Evolutionary conservation across 2,329 filamentous ascomycete genomes (phyloP).

Genomic region (Talaromyces islandicus): DNA sequence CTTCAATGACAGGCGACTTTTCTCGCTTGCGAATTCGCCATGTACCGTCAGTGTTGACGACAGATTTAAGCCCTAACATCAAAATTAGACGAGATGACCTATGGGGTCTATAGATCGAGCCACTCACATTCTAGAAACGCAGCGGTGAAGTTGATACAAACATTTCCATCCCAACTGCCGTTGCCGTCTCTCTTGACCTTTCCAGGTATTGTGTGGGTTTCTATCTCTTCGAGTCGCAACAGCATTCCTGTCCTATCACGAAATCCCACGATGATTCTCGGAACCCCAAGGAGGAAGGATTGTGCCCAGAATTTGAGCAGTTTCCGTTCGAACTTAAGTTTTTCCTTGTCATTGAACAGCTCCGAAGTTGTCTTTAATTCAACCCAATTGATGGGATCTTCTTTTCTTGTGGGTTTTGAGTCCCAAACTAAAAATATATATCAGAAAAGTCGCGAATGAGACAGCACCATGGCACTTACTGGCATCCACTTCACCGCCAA

Average conservation of each 20-base stretch:
- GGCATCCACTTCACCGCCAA: conserved; percentile 92
- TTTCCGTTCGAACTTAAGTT: conserved; percentile 77
- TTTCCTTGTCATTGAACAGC: conserved; percentile 61
- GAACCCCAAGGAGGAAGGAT: conserved; percentile 87
- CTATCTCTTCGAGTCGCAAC: conserved; percentile 66
- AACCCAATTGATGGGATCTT: conserved; percentile 78
- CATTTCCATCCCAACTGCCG: conserved; percentile 80
- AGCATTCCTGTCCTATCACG: conserved; percentile 68
- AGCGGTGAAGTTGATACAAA: conserved; percentile 85
- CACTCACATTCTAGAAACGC: conserved; percentile 68
- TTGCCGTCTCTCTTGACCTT: conserved; percentile 63
- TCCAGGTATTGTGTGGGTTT: conserved; percentile 71
- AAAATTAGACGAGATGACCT: conserved; percentile 12
- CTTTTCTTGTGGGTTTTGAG: conserved; percentile 61
- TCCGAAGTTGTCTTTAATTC: conserved; percentile 88
- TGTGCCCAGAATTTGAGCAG: conserved; percentile 96
- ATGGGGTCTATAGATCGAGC: neutral
- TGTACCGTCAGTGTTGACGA: conserved; percentile 62
- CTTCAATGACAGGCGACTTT: conserved; percentile 61
- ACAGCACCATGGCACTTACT: conserved; percentile 45
- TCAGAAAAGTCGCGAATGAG: conserved; percentile 1
- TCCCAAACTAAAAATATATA: conserved; percentile 63
- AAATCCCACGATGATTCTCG: conserved; percentile 86
- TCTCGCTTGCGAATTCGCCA: conserved; percentile 71
- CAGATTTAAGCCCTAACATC: conserved; percentile 53